Percentiles rank a stretch among this genome's conserved stretches.
These are phyloP conservation scores for Colletotrichum coccodes DNA, from an alignment of 2,329 filamentous ascomycete species.

Conservation along the genomic window DNA sequence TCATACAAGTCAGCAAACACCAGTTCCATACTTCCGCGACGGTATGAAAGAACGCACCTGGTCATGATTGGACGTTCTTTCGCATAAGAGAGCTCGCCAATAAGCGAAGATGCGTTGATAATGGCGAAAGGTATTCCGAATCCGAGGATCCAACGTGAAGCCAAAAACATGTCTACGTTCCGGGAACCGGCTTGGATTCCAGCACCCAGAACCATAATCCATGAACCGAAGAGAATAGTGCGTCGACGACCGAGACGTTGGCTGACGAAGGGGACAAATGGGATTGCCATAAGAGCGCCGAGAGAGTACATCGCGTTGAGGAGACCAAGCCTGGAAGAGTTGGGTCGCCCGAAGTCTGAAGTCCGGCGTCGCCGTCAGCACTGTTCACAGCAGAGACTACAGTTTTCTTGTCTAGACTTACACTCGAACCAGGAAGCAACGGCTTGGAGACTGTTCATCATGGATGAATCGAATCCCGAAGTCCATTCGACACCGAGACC, in stretches of 20 bases:
- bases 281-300: conserved; percentile 52
- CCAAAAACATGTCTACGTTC: conserved; percentile 59
- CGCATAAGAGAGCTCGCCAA: conserved; percentile 63
- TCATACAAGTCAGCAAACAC: not conserved
- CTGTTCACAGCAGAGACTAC: not conserved
- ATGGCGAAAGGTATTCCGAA: conserved; percentile 64
- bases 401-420: conserved; percentile 24
- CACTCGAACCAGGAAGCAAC: conserved; percentile 50
- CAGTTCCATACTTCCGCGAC: not conserved
- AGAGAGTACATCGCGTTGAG: conserved; percentile 57
- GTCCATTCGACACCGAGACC: conserved; percentile 56
- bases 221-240: conserved; percentile 42
- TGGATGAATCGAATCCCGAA: conserved; percentile 52
- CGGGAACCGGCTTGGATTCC: conserved; percentile 46
- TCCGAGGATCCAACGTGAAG: conserved; percentile 62
- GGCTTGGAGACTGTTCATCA: conserved; percentile 55
- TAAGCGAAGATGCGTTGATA: conserved; percentile 59
- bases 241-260: conserved; percentile 43
- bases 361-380: not conserved
- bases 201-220: conserved; percentile 45
- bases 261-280: conserved; percentile 43
- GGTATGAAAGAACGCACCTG: conserved; percentile 44
- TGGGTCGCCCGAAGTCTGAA: conserved; percentile 52
- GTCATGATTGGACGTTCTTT: conserved; percentile 63
- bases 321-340: conserved; percentile 44